phyloP scores from a whole-genome alignment of 257 asterid species.

The Solanum microdontum region DNA sequence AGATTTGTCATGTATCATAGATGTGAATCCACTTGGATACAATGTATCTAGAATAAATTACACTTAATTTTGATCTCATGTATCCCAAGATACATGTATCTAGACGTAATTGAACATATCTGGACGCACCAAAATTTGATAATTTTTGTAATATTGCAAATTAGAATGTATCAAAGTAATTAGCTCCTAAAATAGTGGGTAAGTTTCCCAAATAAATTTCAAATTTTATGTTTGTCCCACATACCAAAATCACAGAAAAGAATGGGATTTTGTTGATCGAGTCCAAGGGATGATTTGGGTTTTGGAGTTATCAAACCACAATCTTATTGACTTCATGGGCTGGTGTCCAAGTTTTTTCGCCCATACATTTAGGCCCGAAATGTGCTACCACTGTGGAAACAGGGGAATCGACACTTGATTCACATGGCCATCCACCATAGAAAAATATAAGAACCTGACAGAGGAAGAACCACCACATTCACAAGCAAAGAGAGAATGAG shows the following conservation, averaged over 20 bases:
- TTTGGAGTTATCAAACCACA: background rate
- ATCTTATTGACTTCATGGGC: background rate
- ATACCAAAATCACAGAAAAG: background rate
- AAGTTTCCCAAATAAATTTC: background rate
- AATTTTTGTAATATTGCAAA: too few species aligned
- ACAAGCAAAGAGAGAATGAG: slow-evolving; percentile 19
- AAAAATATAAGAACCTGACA: background rate
- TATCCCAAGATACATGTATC: too few species aligned
- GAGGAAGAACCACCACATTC: background rate
- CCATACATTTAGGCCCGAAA: background rate
- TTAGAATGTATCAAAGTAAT: too few species aligned
- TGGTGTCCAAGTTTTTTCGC: background rate
- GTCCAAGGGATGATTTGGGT: background rate
- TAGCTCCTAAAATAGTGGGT: background rate
- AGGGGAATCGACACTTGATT: background rate
- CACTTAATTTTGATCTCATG: too few species aligned
- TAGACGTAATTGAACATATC: background rate
- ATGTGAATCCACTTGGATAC: background rate
- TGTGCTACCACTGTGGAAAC: background rate
- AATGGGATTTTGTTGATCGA: background rate
- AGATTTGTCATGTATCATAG: background rate
- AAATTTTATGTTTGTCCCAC: background rate
- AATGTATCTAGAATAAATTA: too few species aligned
- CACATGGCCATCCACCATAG: background rate
- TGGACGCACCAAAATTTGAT: too few species aligned